Evolutionary conservation across 2,329 filamentous ascomycete genomes (phyloP), one percentile per base, ranked within the genome.

Genomic region (Pseudogymnoascus pannorum): DNA sequence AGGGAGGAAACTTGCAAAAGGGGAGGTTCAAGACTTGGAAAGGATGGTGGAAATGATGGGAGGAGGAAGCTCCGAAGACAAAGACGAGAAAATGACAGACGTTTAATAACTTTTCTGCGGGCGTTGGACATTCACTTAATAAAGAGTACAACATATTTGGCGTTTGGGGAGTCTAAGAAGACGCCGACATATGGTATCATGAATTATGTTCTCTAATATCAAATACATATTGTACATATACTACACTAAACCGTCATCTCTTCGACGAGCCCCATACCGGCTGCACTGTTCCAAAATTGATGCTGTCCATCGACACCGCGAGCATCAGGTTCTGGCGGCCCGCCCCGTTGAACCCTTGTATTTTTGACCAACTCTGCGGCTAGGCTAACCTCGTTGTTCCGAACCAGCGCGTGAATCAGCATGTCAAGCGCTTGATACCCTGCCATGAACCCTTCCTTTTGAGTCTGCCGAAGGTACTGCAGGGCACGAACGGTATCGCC

Each of bases 1-100:
- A 35, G 82, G 82, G 5, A 73, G 78, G 63, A 77, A 73, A 26
- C 67, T 84, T 12, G 77, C 72, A 1, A 75, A 75, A 54, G 79
- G 75, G 1, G 83, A 87, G 69, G 82, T 86, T 1, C 81, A 84
- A 64, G 79, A 79, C 6, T 64, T 87, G 64, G 84, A 87, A 69
- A 75, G 70, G 60, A 73, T 83, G 2, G 78, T 79, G 22, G 71
- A 73, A 3, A 68, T 81, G 58, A 69, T 86, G 26, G 78, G 75
- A 0, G 73, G 69, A 59, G n/a, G 62, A 51, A 16, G 67, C 61
- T 6, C 48, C 14, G 31, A 51, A 29, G 57, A 60, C 44, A 36
- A 48, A 12, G 42, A 58, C 20, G 33, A 58, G 57, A 58, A 58
- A 36, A 58, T 58, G 57, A 38, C 36, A 38, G 57, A 38, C 18